These are phyloP conservation scores for Eremothecium cymbalariae DNA, from an alignment of 1,139 yeast genomes.

Conservation along the genomic window DNA sequence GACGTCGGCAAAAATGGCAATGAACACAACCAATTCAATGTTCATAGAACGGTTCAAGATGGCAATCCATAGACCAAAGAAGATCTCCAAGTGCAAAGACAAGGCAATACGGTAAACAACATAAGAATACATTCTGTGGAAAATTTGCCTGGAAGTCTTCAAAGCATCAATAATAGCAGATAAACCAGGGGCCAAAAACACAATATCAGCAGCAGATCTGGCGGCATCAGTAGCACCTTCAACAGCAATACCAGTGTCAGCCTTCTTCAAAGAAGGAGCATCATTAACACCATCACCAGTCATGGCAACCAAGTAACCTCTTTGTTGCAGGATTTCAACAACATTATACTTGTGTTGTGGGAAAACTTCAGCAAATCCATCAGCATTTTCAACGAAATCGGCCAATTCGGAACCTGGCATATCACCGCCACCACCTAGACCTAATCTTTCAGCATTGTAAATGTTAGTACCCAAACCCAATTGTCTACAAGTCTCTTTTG, in stretches of 20 bases:
- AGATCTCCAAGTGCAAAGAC: constrained; percentile 84
- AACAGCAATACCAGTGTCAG: constrained; percentile 96
- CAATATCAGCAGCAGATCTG: constrained; percentile 93
- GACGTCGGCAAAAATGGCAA: constrained; percentile 93
- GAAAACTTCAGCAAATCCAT: constrained; percentile 96
- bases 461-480: constrained; percentile 94
- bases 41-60: constrained; percentile 75
- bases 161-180: constrained; percentile 91
- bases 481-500: constrained; percentile 98
- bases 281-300: constrained; percentile 98
- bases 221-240: constrained; percentile 98
- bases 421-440: constrained; percentile 94
- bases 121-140: constrained; percentile 97
- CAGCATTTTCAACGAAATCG: constrained; percentile 92
- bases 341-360: constrained; percentile 94
- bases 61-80: constrained; percentile 92
- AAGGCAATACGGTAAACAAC: constrained; percentile 95
- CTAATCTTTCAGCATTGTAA: constrained; percentile 94
- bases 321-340: constrained; percentile 45
- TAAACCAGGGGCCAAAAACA: constrained; percentile 93
- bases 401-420: constrained; percentile 95
- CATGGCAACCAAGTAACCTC: constrained; percentile 96
- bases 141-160: constrained; percentile 91
- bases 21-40: constrained; percentile 84
- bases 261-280: constrained; percentile 93